Evolutionary conservation across 805 yeast genomes (phyloP).

Genomic region (Starmera dryadoides): DNA sequence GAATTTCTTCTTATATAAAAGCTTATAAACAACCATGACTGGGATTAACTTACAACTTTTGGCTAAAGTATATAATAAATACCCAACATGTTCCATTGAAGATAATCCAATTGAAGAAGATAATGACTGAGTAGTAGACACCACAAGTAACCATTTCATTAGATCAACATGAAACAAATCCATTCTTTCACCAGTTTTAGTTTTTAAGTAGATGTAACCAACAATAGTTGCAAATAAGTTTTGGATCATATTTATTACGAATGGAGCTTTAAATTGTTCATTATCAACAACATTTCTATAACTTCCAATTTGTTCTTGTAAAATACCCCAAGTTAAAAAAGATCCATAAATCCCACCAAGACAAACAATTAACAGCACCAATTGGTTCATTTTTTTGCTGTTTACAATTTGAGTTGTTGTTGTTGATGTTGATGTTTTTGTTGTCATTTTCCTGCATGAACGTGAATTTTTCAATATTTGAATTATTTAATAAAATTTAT

Average conservation of each 20-base stretch:
- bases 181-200: slow-evolving; percentile 20
- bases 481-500: no score
- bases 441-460: no score
- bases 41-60: slow-evolving; percentile 94
- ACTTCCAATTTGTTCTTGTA: slow-evolving; percentile 83
- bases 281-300: slow-evolving; percentile 57
- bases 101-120: slow-evolving; percentile 80
- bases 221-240: slow-evolving; percentile 63
- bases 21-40: slow-evolving; percentile 77
- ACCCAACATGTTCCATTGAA: slow-evolving; percentile 77
- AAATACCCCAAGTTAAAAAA: slow-evolving; percentile 84
- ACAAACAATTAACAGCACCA: slow-evolving; percentile 21
- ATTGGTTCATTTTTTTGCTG: slow-evolving; percentile 14
- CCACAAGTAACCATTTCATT: slow-evolving; percentile 30
- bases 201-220: slow-evolving; percentile 54
- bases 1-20: slow-evolving; percentile 62
- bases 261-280: slow-evolving; percentile 63
- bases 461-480: no score
- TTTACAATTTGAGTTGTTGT: no score
- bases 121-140: slow-evolving; percentile 69
- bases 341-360: slow-evolving; percentile 72
- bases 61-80: slow-evolving; percentile 75
- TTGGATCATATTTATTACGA: slow-evolving; percentile 71
- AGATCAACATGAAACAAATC: slow-evolving; percentile 19
- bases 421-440: no score